Base-by-base conservation (phyloP, 805 yeast genomes). In the Cyberlindnera veronae region DNA sequence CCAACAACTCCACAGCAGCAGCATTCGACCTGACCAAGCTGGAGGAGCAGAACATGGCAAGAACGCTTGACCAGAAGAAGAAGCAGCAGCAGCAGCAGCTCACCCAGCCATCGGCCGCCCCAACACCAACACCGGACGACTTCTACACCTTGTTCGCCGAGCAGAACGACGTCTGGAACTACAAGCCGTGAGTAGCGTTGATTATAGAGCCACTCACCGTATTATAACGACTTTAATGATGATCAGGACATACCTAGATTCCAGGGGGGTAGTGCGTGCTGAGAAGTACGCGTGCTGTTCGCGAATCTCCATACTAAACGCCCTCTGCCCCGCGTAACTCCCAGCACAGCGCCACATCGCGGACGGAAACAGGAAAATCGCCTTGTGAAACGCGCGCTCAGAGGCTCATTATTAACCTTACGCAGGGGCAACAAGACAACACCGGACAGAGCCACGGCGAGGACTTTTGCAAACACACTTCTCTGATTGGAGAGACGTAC, bases 101-200 rank as follows among this genome's bases (percentile, higher is more conserved):
- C 26, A 10, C 19, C 27, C 24, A 8, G 28, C 28, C 28, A 22
- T n/a, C n/a, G n/a, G n/a, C n/a, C n/a, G n/a, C n/a, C n/a, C n/a
- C n/a, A n/a, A n/a, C n/a, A n/a, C n/a, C n/a, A n/a, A n/a, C n/a
- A 11, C 39, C 23, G 15, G 35, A 61, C 30, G 76, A 72, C 47
- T 67, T 71, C 36, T 71, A 71, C 44, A 65, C 72, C 1, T 49
- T 71, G n/a, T 42, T 42, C 33, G 35, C 23, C 20, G 43, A 30
- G 8, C 15, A 15, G 16, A 22, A 15, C 18, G 41, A 40, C 22
- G 34, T 36, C 14, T 42, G 46, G 49, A 28, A 26, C 31, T 42
- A 36, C 36, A 42, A 42, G 23, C 32, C 32, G 11, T 37, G 34
- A 16, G 10, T 11, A 21, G 10, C 24, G 7, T 21, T 24, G n/a